Base-by-base conservation (phyloP, 352 stramenopile genomes). In the Globisporangium echinulatum region DNA sequence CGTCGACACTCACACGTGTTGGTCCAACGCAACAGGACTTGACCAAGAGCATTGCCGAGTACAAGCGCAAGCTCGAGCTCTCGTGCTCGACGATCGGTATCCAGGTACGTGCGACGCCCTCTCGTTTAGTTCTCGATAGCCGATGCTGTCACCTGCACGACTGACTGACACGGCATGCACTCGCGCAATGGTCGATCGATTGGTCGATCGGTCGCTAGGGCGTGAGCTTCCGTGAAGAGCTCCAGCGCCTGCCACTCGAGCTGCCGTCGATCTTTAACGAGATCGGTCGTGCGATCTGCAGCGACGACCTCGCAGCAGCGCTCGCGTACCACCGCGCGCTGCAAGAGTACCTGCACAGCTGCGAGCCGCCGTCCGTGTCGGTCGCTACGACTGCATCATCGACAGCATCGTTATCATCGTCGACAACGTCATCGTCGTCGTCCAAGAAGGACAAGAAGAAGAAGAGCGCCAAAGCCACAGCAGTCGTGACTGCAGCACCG, bases 21-120 rank as follows among this genome's bases (percentile, higher is more conserved):
- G n/a, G 17, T 46, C 17, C 44, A 13, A 39, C n/a, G 36, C 10
- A 15, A 25, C 53, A 92, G 80, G 81, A 91, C 40, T 56, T 88
- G 55, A 79, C 62, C 49, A 86, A 78, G 61, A 83, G 75, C 43
- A 93, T 93, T 61, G 62, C 68, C 10, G 79, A 90, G 61, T 90
- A 87, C 67, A 85, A 89, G 56, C 71, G 75, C 53, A 84, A 87
- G 61, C 67, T 88, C 38, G 69, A 87, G 58, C 59, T 58, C 5
- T 76, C 72, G 47, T 91, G 83, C 48, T 64, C 70, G 15, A 63
- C 73, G 6, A 84, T 91, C 55, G 77, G 79, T 46, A 93, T 93
- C 64, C 58, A 59, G 56, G 75, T 85, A 59, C 40, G 40, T 44
- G 7, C 25, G 25, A 25, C 25, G 25, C 0, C 25, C 25, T 25